phyloP scores from a whole-genome alignment of 805 yeast genomes.

The Candida dajiaensis region DNA sequence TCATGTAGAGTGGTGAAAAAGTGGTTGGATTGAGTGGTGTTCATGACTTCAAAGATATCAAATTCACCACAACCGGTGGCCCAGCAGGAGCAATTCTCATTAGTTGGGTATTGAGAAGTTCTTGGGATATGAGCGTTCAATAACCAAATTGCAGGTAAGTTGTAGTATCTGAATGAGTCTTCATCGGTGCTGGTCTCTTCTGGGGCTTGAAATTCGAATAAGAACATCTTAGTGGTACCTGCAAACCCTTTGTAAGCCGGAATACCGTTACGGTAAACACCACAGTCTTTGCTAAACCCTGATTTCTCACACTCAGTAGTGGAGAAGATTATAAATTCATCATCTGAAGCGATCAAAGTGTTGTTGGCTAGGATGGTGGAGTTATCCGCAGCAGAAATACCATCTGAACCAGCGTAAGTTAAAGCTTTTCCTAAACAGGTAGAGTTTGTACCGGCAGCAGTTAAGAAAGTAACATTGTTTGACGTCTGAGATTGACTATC shows the following conservation, averaged over 20 bases:
- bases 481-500: conserved; percentile 40
- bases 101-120: conserved; percentile 63
- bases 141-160: conserved; percentile 77
- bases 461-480: conserved; percentile 63
- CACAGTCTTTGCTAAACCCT: conserved; percentile 55
- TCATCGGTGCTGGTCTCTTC: conserved; percentile 36
- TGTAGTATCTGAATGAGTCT: conserved; percentile 30
- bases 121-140: conserved; percentile 68
- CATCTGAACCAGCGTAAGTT: conserved; percentile 55
- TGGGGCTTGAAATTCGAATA: conserved; percentile 68
- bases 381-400: conserved; percentile 38
- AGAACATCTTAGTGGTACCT: conserved; percentile 64
- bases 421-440: conserved; percentile 66
- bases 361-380: conserved; percentile 45
- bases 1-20: conserved; percentile 69
- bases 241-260: conserved; percentile 70
- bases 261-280: conserved; percentile 68
- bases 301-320: conserved; percentile 51
- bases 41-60: conserved; percentile 71
- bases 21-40: conserved; percentile 47
- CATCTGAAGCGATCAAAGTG: conserved; percentile 47
- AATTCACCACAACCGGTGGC: conserved; percentile 74
- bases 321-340: conserved; percentile 57
- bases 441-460: conserved; percentile 53
- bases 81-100: conserved; percentile 70